Conservation (phyloP, 345 rosid genomes). For the Linum lewisii region DNA sequence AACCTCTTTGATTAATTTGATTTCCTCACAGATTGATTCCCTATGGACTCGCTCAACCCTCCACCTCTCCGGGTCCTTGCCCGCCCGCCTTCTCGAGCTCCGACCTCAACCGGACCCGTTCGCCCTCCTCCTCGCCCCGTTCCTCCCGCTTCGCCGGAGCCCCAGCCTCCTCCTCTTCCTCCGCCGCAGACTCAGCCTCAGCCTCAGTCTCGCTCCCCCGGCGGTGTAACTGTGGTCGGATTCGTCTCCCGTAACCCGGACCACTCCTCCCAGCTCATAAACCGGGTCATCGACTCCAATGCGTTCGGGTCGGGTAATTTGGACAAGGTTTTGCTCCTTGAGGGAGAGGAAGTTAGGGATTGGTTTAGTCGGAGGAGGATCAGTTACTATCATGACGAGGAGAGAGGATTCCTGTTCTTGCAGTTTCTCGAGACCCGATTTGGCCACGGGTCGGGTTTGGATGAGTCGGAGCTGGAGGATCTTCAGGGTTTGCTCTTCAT, state of each 20-base stretch:
- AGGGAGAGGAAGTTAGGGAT: conserved; percentile 35
- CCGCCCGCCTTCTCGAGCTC: conserved; percentile 34
- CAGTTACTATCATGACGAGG: conserved; percentile 55
- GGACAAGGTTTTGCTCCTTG: conserved; percentile 27
- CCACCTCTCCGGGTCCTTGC: conserved; percentile 62
- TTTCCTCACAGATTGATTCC: not conserved
- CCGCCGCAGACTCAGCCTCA: conserved; percentile 14
- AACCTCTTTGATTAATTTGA: too few relatives aligned
- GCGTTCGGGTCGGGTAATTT: conserved; percentile 56
- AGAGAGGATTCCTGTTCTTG: conserved; percentile 53
- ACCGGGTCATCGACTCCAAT: conserved; percentile 50
- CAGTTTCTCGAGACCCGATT: conserved; percentile 49
- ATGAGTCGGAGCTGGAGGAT: conserved; percentile 62
- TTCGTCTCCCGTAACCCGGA: conserved; percentile 49
- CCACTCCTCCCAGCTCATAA: conserved; percentile 51
- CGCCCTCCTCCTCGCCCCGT: conserved; percentile 1
- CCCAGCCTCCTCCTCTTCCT: conserved; percentile 13
- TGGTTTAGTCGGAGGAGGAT: conserved; percentile 63
- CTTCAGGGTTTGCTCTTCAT: conserved; percentile 80
- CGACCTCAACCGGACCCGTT: not conserved
- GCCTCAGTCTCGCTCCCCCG: conserved; percentile 21
- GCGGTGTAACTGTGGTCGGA: conserved; percentile 67
- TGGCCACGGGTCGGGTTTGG: conserved; percentile 24
- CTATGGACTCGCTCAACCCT: conserved; percentile 39
- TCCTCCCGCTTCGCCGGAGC: conserved; percentile 19